A percentile compares a stretch with the other conserved stretches of the same genome.
Evolutionary conservation across 2,329 filamentous ascomycete genomes (phyloP).

Genomic region (Aschersonia sp.): DNA sequence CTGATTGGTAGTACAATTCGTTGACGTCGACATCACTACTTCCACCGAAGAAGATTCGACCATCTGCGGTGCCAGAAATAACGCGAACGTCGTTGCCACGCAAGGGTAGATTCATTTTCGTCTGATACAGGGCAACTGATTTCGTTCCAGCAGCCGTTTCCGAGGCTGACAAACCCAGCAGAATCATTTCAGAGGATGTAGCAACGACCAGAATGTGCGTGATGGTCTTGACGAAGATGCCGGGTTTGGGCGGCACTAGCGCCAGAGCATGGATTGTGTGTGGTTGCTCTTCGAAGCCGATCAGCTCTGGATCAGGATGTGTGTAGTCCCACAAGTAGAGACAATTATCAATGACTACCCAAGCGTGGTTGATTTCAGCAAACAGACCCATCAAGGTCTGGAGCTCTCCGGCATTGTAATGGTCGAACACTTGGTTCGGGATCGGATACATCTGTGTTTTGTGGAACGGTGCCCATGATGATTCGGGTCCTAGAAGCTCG

Average conservation of each 20-base stretch:
- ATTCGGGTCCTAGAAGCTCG: constrained; percentile 53
- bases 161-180: constrained; percentile 69
- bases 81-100: constrained; percentile 63
- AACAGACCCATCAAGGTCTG: constrained; percentile 93
- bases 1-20: constrained; percentile 90
- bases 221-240: constrained; percentile 77
- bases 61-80: constrained; percentile 69
- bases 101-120: constrained; percentile 67
- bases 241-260: constrained; percentile 67
- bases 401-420: constrained; percentile 77
- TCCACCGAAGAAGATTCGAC: constrained; percentile 87
- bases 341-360: constrained; percentile 90
- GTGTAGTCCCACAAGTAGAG: constrained; percentile 98
- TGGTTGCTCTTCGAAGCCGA: constrained; percentile 80
- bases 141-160: constrained; percentile 54
- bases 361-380: constrained; percentile 86
- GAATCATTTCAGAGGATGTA: constrained; percentile 68
- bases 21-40: constrained; percentile 72
- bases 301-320: constrained; percentile 74
- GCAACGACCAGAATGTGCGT: constrained; percentile 82
- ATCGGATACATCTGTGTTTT: constrained; percentile 77
- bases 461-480: constrained; percentile 79
- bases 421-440: constrained; percentile 81
- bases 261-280: constrained; percentile 86
- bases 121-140: constrained; percentile 70